A percentile compares a stretch with the other conserved stretches of the same genome.
Evolutionary conservation across 2,329 filamentous ascomycete genomes (phyloP).

Genomic region (Hypocrella siamensis): DNA sequence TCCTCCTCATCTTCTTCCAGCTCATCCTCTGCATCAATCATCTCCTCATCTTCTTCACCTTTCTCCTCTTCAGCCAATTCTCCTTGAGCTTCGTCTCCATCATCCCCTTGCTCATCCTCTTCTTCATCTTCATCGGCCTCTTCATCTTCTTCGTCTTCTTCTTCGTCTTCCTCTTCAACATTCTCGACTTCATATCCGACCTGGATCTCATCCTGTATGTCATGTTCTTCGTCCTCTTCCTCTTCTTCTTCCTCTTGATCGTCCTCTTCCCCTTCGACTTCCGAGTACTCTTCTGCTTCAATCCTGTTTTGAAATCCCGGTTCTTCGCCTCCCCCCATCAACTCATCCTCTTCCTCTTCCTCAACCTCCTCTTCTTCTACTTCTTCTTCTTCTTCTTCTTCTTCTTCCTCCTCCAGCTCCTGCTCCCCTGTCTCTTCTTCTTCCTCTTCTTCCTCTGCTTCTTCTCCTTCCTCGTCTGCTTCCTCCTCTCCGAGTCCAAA

Average conservation of each 20-base stretch:
- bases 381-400: constrained; percentile 5
- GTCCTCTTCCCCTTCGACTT: constrained; percentile 5
- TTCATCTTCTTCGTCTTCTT: constrained; percentile 1
- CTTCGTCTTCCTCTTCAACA: constrained; percentile 6
- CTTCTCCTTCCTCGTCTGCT: constrained; percentile 15
- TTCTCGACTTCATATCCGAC: constrained; percentile 3
- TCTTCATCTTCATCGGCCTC: constrained; percentile 5
- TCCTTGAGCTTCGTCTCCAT: constrained; percentile 10
- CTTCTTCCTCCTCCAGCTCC: constrained; percentile 8
- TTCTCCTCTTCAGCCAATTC: too few relatives aligned
- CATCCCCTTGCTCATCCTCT: constrained; percentile 9
- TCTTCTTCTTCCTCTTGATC: constrained; percentile 6
- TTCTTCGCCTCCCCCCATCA: constrained; percentile 3
- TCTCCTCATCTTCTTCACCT: constrained; percentile 6
- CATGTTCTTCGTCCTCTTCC: constrained; percentile 8
- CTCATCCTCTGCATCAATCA: constrained; percentile 3
- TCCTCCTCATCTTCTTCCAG: constrained; percentile 6
- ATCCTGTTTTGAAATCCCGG: neutral
- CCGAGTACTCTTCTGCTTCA: constrained; percentile 3
- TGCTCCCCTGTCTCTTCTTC: constrained; percentile 9
- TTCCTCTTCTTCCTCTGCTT: constrained; percentile 14
- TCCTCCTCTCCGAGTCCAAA: constrained; percentile 19
- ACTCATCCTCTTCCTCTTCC: constrained; percentile 4
- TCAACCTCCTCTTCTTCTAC: constrained; percentile 4
- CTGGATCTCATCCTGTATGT: constrained; percentile 4